Evolutionary conservation across 2,329 filamentous ascomycete species (phyloP).

Genomic region (Ciborinia camelliae): DNA sequence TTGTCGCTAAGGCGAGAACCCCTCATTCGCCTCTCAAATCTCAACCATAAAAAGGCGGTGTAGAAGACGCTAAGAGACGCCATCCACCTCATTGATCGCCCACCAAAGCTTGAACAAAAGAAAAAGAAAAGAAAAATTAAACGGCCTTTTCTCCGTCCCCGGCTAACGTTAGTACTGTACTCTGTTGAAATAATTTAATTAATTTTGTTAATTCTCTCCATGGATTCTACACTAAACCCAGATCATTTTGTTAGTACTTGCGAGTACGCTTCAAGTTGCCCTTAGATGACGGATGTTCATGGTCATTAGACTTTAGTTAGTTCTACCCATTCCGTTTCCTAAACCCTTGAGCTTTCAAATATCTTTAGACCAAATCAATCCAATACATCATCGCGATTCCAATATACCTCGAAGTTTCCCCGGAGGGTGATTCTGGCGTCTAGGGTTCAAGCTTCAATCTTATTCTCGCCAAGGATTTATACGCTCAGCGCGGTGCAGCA

Average conservation of each 20-base stretch:
- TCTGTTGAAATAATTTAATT: not conserved
- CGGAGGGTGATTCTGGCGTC: not conserved
- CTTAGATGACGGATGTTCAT: not conserved
- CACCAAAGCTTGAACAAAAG: constrained; percentile 20
- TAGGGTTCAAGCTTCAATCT: constrained; percentile 16
- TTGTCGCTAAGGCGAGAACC: constrained; percentile 10
- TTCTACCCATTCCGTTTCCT: too few relatives aligned
- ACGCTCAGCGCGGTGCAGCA: constrained; percentile 21
- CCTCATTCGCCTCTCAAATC: constrained; percentile 11
- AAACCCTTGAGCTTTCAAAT: not conserved
- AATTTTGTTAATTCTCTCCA: not conserved
- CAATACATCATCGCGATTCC: not conserved
- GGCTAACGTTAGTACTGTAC: not conserved
- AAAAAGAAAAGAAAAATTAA: constrained; percentile 20
- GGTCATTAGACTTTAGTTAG: too few relatives aligned
- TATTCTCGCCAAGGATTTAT: constrained; percentile 18
- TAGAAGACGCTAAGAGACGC: constrained; percentile 27
- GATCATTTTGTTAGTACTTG: not conserved
- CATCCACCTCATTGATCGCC: constrained; percentile 19
- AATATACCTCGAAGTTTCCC: not conserved
- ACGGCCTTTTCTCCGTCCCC: constrained; percentile 13
- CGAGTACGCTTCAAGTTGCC: not conserved
- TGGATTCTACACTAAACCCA: not conserved
- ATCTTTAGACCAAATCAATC: not conserved
- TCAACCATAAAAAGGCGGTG: constrained; percentile 29